These are phyloP conservation scores for Globisporangium heterothallicum DNA, from an alignment of 352 stramenopile genomes.

Conservation along the genomic window DNA sequence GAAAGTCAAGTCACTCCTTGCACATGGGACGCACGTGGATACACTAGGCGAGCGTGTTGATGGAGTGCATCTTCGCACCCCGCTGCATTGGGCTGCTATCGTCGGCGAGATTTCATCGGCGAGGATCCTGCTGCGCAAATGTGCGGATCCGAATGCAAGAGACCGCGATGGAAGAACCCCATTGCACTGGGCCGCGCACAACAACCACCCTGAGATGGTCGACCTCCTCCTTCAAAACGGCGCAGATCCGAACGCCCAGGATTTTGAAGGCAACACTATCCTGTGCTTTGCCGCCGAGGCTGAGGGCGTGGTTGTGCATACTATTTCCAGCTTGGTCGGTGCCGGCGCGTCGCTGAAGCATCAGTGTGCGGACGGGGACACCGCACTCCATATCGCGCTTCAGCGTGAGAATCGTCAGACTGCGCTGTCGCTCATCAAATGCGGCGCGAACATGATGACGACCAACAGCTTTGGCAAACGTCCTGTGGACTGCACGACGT, in stretches of 20 bases:
- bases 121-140: constrained; percentile 30
- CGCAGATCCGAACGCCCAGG: constrained; percentile 35
- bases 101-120: constrained; percentile 35
- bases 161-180: constrained; percentile 60
- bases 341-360: constrained; percentile 38
- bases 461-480: constrained; percentile 58
- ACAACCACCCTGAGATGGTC: constrained; percentile 54
- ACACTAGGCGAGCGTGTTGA: constrained; percentile 51
- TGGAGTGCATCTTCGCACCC: constrained; percentile 58
- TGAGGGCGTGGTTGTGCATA: constrained; percentile 39
- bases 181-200: constrained; percentile 71
- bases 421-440: constrained; percentile 62
- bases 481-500: constrained; percentile 76
- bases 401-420: constrained; percentile 64
- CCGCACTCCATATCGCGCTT: constrained; percentile 67
- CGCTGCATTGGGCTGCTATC: constrained; percentile 71
- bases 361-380: constrained; percentile 42
- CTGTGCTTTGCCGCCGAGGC: constrained; percentile 63
- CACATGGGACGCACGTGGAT: constrained; percentile 32
- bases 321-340: constrained; percentile 40
- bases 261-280: constrained; percentile 42
- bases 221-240: constrained; percentile 38
- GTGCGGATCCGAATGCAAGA: constrained; percentile 48
- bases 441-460: constrained; percentile 62
- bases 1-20: constrained; percentile 40